phyloP scores from a whole-genome alignment of 352 stramenopile genomes.

The Globisporangium splendens region DNA sequence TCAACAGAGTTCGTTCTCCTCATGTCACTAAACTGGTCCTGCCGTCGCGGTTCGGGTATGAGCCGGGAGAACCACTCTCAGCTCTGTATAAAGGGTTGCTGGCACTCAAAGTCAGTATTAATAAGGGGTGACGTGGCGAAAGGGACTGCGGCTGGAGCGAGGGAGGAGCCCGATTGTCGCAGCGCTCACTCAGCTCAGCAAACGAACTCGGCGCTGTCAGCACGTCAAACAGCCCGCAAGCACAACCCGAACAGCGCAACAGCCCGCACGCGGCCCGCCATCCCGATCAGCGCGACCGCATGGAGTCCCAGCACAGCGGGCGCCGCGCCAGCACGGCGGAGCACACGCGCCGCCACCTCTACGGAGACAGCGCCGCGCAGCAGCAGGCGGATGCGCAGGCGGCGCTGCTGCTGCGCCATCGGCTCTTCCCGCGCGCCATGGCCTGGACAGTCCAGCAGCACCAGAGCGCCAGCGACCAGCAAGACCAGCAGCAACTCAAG shows the following conservation, averaged over 20 bases:
- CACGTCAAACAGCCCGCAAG: no score
- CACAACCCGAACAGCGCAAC: background rate
- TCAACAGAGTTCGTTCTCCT: background rate
- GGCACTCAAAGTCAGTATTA: background rate
- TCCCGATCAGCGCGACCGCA: no score
- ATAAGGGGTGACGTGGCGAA: background rate
- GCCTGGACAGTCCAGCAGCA: slow-evolving; percentile 52
- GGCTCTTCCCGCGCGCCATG: slow-evolving; percentile 61
- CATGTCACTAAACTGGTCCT: background rate
- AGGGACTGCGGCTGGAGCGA: background rate
- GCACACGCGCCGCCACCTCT: slow-evolving; percentile 8
- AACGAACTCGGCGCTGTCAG: background rate
- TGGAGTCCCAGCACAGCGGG: background rate
- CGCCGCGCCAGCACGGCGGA: no score
- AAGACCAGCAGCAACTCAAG: background rate
- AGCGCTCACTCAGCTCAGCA: background rate
- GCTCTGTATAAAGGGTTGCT: background rate
- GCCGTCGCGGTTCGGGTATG: background rate
- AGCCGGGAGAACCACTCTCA: background rate
- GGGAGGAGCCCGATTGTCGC: background rate
- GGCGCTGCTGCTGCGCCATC: slow-evolving; percentile 42
- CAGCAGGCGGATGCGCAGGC: slow-evolving; percentile 12
- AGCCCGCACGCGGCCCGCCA: no score
- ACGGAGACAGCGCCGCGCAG: slow-evolving; percentile 4
- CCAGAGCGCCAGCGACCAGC: background rate